Conservation (phyloP, 805 yeast genomes). For the Aciculoconidium aculeatum region DNA sequence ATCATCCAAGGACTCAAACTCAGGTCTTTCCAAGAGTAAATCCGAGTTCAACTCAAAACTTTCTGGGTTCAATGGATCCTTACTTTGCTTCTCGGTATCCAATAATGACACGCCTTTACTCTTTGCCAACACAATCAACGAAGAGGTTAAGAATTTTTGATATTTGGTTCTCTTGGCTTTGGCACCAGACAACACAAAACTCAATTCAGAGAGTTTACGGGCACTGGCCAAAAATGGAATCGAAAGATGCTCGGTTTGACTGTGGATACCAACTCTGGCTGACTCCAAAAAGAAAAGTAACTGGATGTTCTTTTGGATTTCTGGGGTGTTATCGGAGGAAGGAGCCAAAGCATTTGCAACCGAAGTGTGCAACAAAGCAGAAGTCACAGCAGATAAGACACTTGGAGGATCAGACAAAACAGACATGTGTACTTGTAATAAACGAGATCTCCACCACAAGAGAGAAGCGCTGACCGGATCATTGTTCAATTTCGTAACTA, state of each 20-base stretch:
- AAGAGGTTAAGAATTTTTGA: slow-evolving; percentile 66
- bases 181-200: slow-evolving; percentile 75
- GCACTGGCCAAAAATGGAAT: slow-evolving; percentile 51
- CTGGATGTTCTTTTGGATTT: slow-evolving; percentile 31
- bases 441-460: slow-evolving; percentile 75
- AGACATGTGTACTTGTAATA: slow-evolving; percentile 57
- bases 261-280: slow-evolving; percentile 58
- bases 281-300: slow-evolving; percentile 57
- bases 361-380: slow-evolving; percentile 31
- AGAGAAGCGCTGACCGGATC: slow-evolving; percentile 42
- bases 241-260: slow-evolving; percentile 58
- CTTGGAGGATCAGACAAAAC: slow-evolving; percentile 60
- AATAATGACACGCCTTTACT: slow-evolving; percentile 27
- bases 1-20: slow-evolving; percentile 56
- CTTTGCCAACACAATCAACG: slow-evolving; percentile 71
- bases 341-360: slow-evolving; percentile 26
- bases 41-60: slow-evolving; percentile 67
- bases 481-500: slow-evolving; percentile 5
- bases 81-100: slow-evolving; percentile 12
- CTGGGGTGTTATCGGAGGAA: slow-evolving; percentile 23
- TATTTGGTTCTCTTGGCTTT: slow-evolving; percentile 82
- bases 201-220: slow-evolving; percentile 52
- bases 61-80: slow-evolving; percentile 40
- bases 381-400: slow-evolving; percentile 36
- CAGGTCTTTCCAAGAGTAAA: slow-evolving; percentile 67